These are phyloP conservation scores for Chlamydomonas asymmetrica DNA, from an alignment of 139 green algal species.

Conservation along the genomic window DNA sequence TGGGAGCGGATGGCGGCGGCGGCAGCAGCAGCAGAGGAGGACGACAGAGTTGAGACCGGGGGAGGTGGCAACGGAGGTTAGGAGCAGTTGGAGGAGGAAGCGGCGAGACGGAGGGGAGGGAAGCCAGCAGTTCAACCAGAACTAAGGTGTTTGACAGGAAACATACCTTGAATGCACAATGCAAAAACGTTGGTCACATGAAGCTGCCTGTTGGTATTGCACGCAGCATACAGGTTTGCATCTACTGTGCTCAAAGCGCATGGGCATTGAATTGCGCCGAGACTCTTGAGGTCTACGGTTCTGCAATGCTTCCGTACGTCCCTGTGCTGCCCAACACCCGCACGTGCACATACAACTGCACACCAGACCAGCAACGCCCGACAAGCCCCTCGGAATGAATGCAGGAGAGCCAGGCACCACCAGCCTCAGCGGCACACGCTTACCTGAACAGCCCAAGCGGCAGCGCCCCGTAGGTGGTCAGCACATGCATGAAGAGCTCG, in stretches of 20 bases:
- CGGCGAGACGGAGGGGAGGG: neutral
- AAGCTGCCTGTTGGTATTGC: too few relatives aligned
- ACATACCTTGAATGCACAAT: neutral
- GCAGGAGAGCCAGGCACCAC: neutral
- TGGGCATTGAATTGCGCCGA: too few relatives aligned
- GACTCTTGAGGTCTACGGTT: neutral
- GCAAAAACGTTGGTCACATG: too few relatives aligned
- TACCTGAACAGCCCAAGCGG: slow-evolving; percentile 67
- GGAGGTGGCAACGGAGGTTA: neutral
- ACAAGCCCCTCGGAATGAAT: neutral
- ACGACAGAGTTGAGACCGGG: neutral
- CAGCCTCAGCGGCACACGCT: neutral
- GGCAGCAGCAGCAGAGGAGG: neutral
- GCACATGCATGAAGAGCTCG: slow-evolving; percentile 57
- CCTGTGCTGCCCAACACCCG: neutral
- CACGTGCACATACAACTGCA: neutral
- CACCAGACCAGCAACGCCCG: neutral
- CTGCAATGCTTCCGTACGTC: neutral
- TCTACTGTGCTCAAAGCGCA: too few relatives aligned
- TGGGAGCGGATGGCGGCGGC: neutral
- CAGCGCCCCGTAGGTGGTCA: slow-evolving; percentile 39
- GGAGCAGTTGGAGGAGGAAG: neutral
- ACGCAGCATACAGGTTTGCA: too few relatives aligned
- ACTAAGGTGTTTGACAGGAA: neutral
- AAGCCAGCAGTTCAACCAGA: neutral